Conservation (phyloP, 2,329 filamentous ascomycete species). For the Trichoderma lentiforme region DNA sequence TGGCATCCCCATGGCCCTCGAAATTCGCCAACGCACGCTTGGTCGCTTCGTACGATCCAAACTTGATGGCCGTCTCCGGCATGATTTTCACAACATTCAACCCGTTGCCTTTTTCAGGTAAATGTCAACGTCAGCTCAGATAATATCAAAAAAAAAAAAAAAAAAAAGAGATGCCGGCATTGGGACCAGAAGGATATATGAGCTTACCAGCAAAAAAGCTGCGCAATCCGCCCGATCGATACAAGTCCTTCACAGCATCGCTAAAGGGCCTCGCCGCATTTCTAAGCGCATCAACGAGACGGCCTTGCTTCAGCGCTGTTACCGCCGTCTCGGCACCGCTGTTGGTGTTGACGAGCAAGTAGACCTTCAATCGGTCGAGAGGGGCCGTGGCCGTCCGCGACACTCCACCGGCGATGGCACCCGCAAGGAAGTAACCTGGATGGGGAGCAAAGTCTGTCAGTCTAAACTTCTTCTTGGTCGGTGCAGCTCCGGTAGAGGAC, state of each 20-base stretch:
- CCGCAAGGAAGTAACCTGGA: conserved; percentile 97
- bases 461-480: conserved; percentile 44
- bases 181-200: background rate
- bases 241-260: conserved; percentile 73
- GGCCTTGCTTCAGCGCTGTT: conserved; percentile 66
- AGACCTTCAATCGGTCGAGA: conserved; percentile 95
- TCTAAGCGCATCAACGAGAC: conserved; percentile 60
- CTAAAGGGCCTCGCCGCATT: conserved; percentile 67
- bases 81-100: conserved; percentile 97
- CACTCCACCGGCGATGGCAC: conserved; percentile 89
- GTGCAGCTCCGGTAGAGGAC: conserved; percentile 34
- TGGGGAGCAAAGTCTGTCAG: conserved; percentile 71
- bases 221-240: conserved; percentile 78
- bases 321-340: conserved; percentile 51
- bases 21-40: conserved; percentile 82
- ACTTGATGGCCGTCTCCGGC: conserved; percentile 98
- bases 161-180: background rate
- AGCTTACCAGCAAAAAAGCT: conserved; percentile 86
- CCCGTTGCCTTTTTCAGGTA: conserved; percentile 69
- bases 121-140: background rate
- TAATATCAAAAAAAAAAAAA: background rate
- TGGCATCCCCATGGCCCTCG: conserved; percentile 83
- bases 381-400: conserved; percentile 94
- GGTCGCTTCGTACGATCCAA: conserved; percentile 93
- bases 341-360: conserved; percentile 85